phyloP scores from a whole-genome alignment of 352 stramenopile genomes.

The Globisporangium echinulatum region DNA sequence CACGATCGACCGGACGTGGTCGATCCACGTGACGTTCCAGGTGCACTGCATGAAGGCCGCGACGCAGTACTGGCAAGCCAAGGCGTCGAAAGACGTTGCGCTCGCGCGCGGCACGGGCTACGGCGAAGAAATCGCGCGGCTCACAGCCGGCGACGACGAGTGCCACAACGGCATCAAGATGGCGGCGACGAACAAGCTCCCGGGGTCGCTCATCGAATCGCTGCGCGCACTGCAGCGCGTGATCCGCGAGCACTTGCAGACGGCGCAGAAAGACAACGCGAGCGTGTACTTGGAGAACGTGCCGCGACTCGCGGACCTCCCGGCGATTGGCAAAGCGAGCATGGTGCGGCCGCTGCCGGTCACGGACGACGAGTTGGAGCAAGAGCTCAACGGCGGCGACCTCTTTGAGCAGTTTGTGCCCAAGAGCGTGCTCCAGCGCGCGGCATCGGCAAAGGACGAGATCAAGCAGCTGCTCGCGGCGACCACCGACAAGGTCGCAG shows the following conservation, averaged over 20 bases:
- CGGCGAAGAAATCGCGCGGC: slow-evolving; percentile 67
- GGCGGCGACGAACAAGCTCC: slow-evolving; percentile 57
- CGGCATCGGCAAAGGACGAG: slow-evolving; percentile 40
- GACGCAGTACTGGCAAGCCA: slow-evolving; percentile 73
- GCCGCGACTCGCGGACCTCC: slow-evolving; percentile 44
- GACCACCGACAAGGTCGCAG: slow-evolving; percentile 33
- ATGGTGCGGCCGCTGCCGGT: slow-evolving; percentile 61
- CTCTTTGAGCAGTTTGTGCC: slow-evolving; percentile 70
- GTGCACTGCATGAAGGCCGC: slow-evolving; percentile 64
- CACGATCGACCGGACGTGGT: slow-evolving; percentile 61
- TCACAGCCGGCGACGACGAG: slow-evolving; percentile 42
- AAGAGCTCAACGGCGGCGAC: slow-evolving; percentile 51
- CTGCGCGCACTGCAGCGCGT: slow-evolving; percentile 47
- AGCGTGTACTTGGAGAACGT: slow-evolving; percentile 81
- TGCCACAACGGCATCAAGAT: slow-evolving; percentile 56
- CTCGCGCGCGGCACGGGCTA: slow-evolving; percentile 53
- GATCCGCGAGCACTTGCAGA: slow-evolving; percentile 45
- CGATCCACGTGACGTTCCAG: slow-evolving; percentile 61
- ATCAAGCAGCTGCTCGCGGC: slow-evolving; percentile 35
- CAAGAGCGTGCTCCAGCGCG: slow-evolving; percentile 39
- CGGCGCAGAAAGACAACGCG: slow-evolving; percentile 71
- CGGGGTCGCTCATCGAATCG: slow-evolving; percentile 44
- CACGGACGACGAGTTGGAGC: slow-evolving; percentile 38
- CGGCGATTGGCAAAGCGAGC: slow-evolving; percentile 44
- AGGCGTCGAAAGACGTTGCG: slow-evolving; percentile 52